Evolutionary conservation across 305 asterid species (phyloP).

Genomic region (Fraxinus paxiana): DNA sequence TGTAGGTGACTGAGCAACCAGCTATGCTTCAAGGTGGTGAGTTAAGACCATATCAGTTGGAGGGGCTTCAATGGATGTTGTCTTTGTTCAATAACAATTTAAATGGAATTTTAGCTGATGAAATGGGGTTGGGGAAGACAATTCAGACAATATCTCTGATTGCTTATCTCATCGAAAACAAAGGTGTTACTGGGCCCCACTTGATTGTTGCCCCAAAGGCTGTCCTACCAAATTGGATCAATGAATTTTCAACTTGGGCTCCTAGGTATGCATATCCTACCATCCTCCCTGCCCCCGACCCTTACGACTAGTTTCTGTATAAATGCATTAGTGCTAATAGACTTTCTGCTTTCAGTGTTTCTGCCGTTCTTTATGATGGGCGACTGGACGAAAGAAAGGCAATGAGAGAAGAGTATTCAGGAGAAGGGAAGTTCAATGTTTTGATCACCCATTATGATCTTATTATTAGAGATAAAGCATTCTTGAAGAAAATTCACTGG

Average conservation of each 20-base stretch:
- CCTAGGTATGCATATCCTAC: conserved; percentile 52
- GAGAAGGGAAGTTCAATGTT: conserved; percentile 92
- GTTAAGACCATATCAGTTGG: conserved; percentile 79
- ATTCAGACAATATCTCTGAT: conserved; percentile 91
- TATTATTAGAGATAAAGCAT: conserved; percentile 88
- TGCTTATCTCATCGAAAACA: conserved; percentile 92
- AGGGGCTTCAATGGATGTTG: conserved; percentile 99
- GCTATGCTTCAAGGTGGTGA: conserved; percentile 98
- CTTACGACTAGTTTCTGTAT: conserved; percentile 21
- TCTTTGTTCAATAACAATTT: conserved; percentile 93
- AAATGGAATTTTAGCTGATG: conserved; percentile 97
- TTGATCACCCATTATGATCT: conserved; percentile 96
- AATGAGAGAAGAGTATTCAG: conserved; percentile 76
- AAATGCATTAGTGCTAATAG: conserved; percentile 30
- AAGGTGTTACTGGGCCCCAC: conserved; percentile 90
- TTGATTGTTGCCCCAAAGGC: conserved; percentile 99
- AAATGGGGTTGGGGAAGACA: conserved; percentile 98
- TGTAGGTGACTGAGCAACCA: conserved; percentile 96
- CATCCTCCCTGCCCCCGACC: neutral
- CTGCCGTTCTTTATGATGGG: conserved; percentile 91
- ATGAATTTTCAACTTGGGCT: conserved; percentile 90
- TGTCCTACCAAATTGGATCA: conserved; percentile 94
- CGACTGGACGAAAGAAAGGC: conserved; percentile 93
- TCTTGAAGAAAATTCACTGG: conserved; percentile 89
- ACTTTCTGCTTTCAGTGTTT: conserved; percentile 52